Evolutionary conservation across 805 yeast species (phyloP), one percentile per base, ranked within the genome.

Genomic region (Saturnispora silvae): DNA sequence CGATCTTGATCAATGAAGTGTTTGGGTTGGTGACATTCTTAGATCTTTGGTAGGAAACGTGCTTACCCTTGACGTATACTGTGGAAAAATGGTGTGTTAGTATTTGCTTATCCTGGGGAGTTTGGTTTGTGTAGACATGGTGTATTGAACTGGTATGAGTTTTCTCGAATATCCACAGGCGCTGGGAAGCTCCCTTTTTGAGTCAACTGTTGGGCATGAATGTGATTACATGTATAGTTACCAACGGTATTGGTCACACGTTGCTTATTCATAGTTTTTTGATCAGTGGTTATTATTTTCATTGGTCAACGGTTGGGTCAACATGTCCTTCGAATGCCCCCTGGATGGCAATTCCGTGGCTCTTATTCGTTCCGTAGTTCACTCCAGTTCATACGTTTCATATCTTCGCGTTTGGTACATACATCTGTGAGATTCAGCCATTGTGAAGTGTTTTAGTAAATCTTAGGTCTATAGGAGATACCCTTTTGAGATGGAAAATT

Each of bases 31-130:
- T 86, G 66, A 81, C 84, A 70, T 78, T 78, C 86, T 92, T 92
- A 60, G 96, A 86, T 77, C 98, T 94, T 79, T 92, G 97, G 94
- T 89, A 92, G 61, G 96, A 87, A 65, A 92, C 68, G 82, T 92
- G 98, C 81, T 89, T 92, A 75, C 97, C 98, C 81, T 89, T 92
- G 73, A 92, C 97, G 96, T 92, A 92, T 75, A 92, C 94, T 83
- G 65, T 48, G 43, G 30, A 27, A 35, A n/a, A 32, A 28, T 28
- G 14, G 20, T 27, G 41, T 49, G 56, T 50, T 51, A 49, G 53
- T 51, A 50, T 38, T 30, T 34, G 23, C 19, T 36, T 11, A 16
- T 26, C 14, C 14, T 23, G 8, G 8, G 30, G 23, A 6, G 25
- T 17, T 26, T 34, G 37, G 23, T 35, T 17, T 29, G 25, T 13